Evolutionary conservation across 768 basidiomycete species (phyloP).

Genomic region (Pleurotus djamor): DNA sequence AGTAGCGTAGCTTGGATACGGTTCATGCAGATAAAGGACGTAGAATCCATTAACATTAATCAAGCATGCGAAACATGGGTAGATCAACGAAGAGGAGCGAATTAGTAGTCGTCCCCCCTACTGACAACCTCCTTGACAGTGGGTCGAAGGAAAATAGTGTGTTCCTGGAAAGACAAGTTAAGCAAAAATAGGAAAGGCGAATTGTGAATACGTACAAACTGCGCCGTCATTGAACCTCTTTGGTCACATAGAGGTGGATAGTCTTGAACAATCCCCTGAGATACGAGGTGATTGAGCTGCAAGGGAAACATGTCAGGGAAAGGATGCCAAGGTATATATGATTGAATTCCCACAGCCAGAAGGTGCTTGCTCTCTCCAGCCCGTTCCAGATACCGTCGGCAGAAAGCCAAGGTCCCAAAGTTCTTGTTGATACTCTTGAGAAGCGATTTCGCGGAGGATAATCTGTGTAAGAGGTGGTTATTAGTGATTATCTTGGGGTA

Average conservation of each 20-base stretch:
- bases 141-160: constrained; percentile 82
- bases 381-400: constrained; percentile 92
- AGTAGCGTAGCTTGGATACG: background rate
- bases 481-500: background rate
- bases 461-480: constrained; percentile 34
- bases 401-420: constrained; percentile 95
- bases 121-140: constrained; percentile 85
- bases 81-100: constrained; percentile 8
- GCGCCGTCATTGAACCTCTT: constrained; percentile 88
- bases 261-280: constrained; percentile 83
- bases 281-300: constrained; percentile 87
- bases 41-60: too few species aligned
- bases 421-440: constrained; percentile 86
- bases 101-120: constrained; percentile 78
- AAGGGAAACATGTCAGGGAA: background rate
- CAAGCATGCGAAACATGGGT: background rate
- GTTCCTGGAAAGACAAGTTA: constrained; percentile 50
- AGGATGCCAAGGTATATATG: constrained; percentile 7
- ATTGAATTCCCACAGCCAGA: constrained; percentile 59
- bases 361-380: constrained; percentile 91
- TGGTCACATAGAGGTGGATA: constrained; percentile 93
- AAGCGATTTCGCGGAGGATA: constrained; percentile 82
- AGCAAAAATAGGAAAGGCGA: constrained; percentile 1
- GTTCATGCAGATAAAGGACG: background rate
- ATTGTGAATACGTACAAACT: constrained; percentile 57